Base-by-base conservation (phyloP, 345 rosid genomes). In the Ceriops tagal region DNA sequence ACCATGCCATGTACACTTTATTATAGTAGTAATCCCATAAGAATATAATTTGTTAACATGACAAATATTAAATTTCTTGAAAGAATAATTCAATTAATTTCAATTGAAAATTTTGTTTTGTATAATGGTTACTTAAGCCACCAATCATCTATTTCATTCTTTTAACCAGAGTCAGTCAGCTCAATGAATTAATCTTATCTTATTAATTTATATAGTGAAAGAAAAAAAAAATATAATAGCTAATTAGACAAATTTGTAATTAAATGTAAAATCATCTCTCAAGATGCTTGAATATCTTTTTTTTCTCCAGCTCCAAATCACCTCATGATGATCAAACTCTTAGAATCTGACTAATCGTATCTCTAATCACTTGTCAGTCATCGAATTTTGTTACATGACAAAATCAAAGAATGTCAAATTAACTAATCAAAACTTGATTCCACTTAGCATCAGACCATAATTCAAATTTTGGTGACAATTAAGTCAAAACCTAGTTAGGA, bases 361-460 rank as follows among this genome's bases (percentile, higher is more conserved):
- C n/a, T 20, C 47, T 16, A 37, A 53, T 67, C 72, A 61, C 63
- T 22, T 9, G 6, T 16, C 55, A 67, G 37, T 27, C 19, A 58
- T 72, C 51, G 63, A 72, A 73, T 43, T 67, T 72, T 73, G 19
- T 67, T 72, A 2, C 11, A 59, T n/a, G 68, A 68, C 4, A 67
- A 61, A 1, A 57, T 9, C 2, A 37, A 46, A 8, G 4, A 16
- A 58, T n/a, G n/a, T 16, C 56, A 24, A 28, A 49, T 9, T 7
- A 46, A 67, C 47, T 57, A 62, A 55, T 52, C 43, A 10, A 56
- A 15, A 30, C 27, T 53, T 46, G 67, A 62, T 9, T 51, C 27
- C 56, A 21, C 53, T 55, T 56, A 31, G 30, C 11, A n/a, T 26
- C 43, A 16, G 66, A 52, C 62, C 65, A 61, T 24, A 56, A 22